Evolutionary conservation across 257 asterid species (phyloP).

Genomic region (Perilla frutescens): DNA sequence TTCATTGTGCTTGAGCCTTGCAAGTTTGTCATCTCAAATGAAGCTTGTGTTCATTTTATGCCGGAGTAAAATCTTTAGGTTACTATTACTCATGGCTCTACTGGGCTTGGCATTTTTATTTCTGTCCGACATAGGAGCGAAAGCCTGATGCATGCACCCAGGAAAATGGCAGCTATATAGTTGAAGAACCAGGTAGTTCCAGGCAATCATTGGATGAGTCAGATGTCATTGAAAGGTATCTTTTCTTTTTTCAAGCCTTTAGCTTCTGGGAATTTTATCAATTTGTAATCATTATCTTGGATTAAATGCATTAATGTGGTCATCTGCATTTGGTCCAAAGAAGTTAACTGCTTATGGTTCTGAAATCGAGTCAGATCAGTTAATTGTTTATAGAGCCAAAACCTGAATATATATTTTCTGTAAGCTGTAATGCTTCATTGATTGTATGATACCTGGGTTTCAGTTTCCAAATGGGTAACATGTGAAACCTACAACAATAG

Average conservation of each 20-base stretch:
- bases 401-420: background rate
- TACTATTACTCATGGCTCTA: background rate
- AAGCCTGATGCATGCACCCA: slow-evolving; percentile 48
- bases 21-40: background rate
- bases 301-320: slow-evolving; percentile 13
- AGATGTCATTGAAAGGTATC: slow-evolving; percentile 62
- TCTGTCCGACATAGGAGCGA: slow-evolving; percentile 52
- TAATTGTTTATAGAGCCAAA: slow-evolving; percentile 4
- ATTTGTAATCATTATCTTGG: slow-evolving; percentile 29
- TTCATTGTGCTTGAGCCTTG: background rate
- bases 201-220: slow-evolving; percentile 51
- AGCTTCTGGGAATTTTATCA: slow-evolving; percentile 17
- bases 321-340: slow-evolving; percentile 7
- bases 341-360: slow-evolving; percentile 28
- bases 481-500: slow-evolving; percentile 14
- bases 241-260: background rate
- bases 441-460: slow-evolving; percentile 17
- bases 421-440: background rate
- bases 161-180: slow-evolving; percentile 55
- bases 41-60: slow-evolving; percentile 19
- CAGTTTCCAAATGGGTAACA: slow-evolving; percentile 25
- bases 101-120: background rate
- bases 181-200: slow-evolving; percentile 56
- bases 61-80: background rate
- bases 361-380: slow-evolving; percentile 25